Evolutionary conservation across 352 stramenopile species (phyloP).

Genomic region (Phytophthora idaei): DNA sequence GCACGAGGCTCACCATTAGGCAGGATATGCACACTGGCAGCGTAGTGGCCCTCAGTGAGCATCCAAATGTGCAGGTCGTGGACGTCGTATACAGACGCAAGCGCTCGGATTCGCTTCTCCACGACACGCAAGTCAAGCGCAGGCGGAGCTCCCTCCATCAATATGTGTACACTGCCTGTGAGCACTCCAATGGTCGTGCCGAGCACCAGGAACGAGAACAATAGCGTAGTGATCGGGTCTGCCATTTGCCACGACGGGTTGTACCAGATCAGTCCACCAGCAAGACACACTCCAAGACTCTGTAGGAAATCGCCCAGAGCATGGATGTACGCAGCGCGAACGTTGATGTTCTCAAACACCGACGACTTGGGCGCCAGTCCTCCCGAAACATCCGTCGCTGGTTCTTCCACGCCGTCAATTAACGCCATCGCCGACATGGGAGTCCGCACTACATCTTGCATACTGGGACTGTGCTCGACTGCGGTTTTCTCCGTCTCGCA

Average conservation of each 20-base stretch:
- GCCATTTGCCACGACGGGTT: constrained; percentile 95
- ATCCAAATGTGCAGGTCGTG: constrained; percentile 99
- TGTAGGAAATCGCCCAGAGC: constrained; percentile 97
- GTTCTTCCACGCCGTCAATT: constrained; percentile 53
- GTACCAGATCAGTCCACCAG: constrained; percentile 96
- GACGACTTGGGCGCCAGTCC: constrained; percentile 27
- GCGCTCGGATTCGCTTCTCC: constrained; percentile 63
- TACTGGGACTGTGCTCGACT: constrained; percentile 50
- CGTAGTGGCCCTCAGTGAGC: constrained; percentile 89
- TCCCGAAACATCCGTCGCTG: constrained; percentile 6
- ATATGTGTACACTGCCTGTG: constrained; percentile 89
- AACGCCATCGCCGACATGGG: constrained; percentile 81
- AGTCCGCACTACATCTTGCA: constrained; percentile 57
- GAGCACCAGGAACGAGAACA: constrained; percentile 96
- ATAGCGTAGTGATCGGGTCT: constrained; percentile 96
- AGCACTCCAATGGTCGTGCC: constrained; percentile 94
- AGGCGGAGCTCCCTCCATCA: constrained; percentile 95
- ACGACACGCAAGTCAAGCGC: constrained; percentile 55
- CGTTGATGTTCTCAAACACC: constrained; percentile 92
- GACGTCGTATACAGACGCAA: constrained; percentile 91
- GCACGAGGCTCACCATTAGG: constrained; percentile 58
- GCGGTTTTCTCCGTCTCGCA: constrained; percentile 25
- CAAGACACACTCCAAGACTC: constrained; percentile 96
- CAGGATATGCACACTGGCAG: constrained; percentile 93
- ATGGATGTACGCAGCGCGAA: constrained; percentile 98